phyloP scores from a whole-genome alignment of 768 basidiomycete genomes.

The Myochromella boudieri region DNA sequence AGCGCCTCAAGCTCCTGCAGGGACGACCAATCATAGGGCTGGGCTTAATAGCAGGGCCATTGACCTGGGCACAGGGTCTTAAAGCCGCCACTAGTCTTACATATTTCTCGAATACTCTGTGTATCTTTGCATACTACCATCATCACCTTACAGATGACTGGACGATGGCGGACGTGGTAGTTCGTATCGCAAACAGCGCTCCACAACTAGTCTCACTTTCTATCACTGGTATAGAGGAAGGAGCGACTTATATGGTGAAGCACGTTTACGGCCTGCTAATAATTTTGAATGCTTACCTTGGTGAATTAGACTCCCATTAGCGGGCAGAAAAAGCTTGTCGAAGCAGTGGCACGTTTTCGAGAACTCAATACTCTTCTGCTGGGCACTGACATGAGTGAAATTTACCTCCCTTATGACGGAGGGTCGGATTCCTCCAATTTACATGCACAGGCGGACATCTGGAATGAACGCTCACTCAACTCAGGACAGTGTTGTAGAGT shows the following conservation, averaged over 20 bases:
- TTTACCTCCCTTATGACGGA: not conserved
- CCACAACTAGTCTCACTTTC: not conserved
- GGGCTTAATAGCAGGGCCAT: not conserved
- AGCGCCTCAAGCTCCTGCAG: not conserved
- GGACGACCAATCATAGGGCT: not conserved
- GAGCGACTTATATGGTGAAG: not conserved
- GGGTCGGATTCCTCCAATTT: not conserved
- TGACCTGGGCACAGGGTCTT: not conserved
- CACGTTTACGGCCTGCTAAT: not conserved
- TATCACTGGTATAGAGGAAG: not conserved
- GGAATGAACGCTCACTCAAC: not conserved
- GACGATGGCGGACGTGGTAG: not conserved
- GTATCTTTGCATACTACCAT: not conserved
- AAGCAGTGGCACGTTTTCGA: not conserved
- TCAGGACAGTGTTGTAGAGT: slow-evolving; percentile 2
- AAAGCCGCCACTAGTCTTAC: not conserved
- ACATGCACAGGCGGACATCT: not conserved
- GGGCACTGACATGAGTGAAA: slow-evolving; percentile 1
- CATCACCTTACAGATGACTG: not conserved
- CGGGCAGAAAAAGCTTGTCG: not conserved
- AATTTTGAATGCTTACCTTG: not conserved
- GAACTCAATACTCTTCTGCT: not conserved
- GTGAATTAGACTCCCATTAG: not conserved
- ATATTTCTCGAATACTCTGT: not conserved
- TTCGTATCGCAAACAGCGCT: not conserved